Conservation (phyloP, 1,284 basidiomycete genomes). For the Cryptococcus wingfieldii region DNA sequence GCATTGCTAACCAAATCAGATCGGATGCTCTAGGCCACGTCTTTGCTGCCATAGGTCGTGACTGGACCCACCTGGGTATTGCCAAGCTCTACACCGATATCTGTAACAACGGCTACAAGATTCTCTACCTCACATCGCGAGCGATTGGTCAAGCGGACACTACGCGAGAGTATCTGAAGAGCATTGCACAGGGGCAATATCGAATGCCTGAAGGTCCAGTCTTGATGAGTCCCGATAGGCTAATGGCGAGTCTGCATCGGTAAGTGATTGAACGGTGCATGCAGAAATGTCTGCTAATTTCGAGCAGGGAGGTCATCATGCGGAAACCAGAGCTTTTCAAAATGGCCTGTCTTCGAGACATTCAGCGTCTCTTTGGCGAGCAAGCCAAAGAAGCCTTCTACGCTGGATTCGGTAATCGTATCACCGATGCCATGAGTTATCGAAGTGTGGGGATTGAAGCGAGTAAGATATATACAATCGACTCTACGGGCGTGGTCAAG, state of each 20-base stretch:
- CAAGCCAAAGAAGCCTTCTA: constrained; percentile 72
- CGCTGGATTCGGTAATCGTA: constrained; percentile 96
- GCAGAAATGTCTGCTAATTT: neutral
- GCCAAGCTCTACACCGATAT: constrained; percentile 99
- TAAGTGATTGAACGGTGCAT: constrained; percentile 46
- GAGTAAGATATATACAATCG: constrained; percentile 95
- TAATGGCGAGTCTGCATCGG: constrained; percentile 94
- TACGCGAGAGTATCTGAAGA: constrained; percentile 90
- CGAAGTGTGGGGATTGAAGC: constrained; percentile 92
- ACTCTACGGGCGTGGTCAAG: constrained; percentile 92
- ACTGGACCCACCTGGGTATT: constrained; percentile 98
- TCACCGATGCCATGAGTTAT: constrained; percentile 96
- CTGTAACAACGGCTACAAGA: constrained; percentile 91
- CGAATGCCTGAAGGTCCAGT: constrained; percentile 96
- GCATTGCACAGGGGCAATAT: constrained; percentile 93
- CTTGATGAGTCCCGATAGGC: constrained; percentile 95
- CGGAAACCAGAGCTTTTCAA: constrained; percentile 99
- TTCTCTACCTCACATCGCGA: constrained; percentile 95
- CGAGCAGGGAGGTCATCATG: constrained; percentile 85
- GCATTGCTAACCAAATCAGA: constrained; percentile 51
- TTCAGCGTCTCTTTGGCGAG: constrained; percentile 83
- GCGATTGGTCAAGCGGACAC: constrained; percentile 98
- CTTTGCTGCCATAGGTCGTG: constrained; percentile 97
- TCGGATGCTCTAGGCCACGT: constrained; percentile 97
- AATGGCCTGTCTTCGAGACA: constrained; percentile 97